Conservation (phyloP, 2,329 filamentous ascomycete species). For the Fusarium pseudocircinatum region DNA sequence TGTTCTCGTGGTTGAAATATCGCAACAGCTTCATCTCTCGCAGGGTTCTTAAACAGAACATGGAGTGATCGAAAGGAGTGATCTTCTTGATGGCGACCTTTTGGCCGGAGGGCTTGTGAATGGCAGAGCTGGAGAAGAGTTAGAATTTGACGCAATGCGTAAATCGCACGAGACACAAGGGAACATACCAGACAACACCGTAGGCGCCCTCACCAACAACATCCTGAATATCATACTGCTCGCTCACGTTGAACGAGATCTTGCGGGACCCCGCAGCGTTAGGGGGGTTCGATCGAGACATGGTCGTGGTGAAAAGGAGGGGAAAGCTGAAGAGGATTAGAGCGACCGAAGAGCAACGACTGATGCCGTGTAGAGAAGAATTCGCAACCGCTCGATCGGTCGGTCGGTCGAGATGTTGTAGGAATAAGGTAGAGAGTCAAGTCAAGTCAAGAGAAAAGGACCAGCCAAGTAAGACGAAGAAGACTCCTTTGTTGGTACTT, state of each 20-base stretch:
- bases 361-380: neutral
- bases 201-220: slow-evolving; percentile 98
- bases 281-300: slow-evolving; percentile 67
- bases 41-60: slow-evolving; percentile 96
- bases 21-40: slow-evolving; percentile 99
- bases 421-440: slow-evolving; percentile 30
- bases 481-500: slow-evolving; percentile 37
- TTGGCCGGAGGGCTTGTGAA: slow-evolving; percentile 97
- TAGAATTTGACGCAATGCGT: neutral
- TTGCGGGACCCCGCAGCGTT: slow-evolving; percentile 78
- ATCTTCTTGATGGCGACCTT: slow-evolving; percentile 99
- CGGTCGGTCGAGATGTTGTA: slow-evolving; percentile 22
- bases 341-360: neutral
- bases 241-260: slow-evolving; percentile 99
- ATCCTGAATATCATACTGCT: slow-evolving; percentile 99
- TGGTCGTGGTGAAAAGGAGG: slow-evolving; percentile 18
- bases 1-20: slow-evolving; percentile 99
- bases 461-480: slow-evolving; percentile 34
- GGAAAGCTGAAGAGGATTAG: neutral
- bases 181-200: slow-evolving; percentile 91
- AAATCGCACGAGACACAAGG: neutral
- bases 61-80: slow-evolving; percentile 97
- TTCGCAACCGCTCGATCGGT: slow-evolving; percentile 23
- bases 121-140: slow-evolving; percentile 75
- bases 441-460: slow-evolving; percentile 22